Evolutionary conservation across 2,329 filamentous ascomycete genomes (phyloP), one percentile per base, ranked within the genome.

Genomic region (Ceratocystis lukuohia): DNA sequence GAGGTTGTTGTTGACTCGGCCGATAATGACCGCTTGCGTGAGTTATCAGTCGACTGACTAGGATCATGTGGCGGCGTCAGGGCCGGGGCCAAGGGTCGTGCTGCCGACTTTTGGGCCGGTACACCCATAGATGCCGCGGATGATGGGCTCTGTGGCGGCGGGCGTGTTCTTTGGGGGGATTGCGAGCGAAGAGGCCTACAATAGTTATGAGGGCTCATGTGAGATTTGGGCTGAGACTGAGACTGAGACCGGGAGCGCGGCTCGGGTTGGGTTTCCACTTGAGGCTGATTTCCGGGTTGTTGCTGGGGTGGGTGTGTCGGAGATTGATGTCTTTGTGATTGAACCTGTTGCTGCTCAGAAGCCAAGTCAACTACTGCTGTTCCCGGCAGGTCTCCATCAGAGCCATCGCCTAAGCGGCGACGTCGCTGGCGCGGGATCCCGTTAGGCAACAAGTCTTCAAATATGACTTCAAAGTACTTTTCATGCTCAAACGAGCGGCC

Each of bases 401-500:
- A 62, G 22, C 61, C 37, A 28, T 62, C 61, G 61, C 33, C n/a
- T 8, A 45, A 22, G 10, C 61, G 61, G 45, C 61, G 61, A 22
- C 61, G 61, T 12, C 61, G 61, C 45, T 62, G 61, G 61, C 61
- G 61, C 15, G 72, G 41, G 67, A n/a, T 57, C 8, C 50, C 61
- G 5, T 64, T 48, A 20, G 61, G 46, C 46, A 84, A 76, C 7
- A 85, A 82, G 66, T 85, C 82, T 37, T 82, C 81, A 68, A 84
- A 85, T 8, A 85, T 74, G 25, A 84, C 77, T 71, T 84, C 82
- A 79, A 84, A 83, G 72, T 77, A 84, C 46, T 83, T 79, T 71
- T 84, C 82, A 70, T 85, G 81, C 25, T 85, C 82, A 70, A 85
- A 84, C 0, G 82, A 79, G 15, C 82, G 77, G 41, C 82, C 81